Evolutionary conservation across 106 monocot species (phyloP), one percentile per base, ranked within the genome.

Genomic region (Dioscorea dumetorum): DNA sequence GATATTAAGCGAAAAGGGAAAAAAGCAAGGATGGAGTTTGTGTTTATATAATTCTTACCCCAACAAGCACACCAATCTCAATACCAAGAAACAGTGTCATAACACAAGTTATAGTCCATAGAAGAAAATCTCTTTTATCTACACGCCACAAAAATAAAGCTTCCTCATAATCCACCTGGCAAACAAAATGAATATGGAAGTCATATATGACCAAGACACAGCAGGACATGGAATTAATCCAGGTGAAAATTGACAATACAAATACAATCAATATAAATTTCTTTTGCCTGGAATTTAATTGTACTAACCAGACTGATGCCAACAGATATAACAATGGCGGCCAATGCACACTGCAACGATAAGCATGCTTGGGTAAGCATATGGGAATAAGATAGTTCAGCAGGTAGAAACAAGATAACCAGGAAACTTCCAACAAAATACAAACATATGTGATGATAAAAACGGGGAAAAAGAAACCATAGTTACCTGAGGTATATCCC

Each of bases 51-150:
- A 41, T 54, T 54, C 69, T 78, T 90, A 99, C 99, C 82, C 99
- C 99, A 73, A 99, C 76, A 75, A 99, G 87, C 60, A 99, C 99
- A 71, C 99, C 99, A 61, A 99, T 79, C 73, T 99, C 99, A 64
- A 99, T 99, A 56, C 99, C 99, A 74, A 93, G 78, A 28, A 87
- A 63, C 64, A 99, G 76, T 34, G 99, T 99, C 56, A 83, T 85
- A 53, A 90, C 69, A 71, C 78, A 74, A 69, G 92, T 99, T 57
- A 93, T 87, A 5, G 87, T 81, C 99, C 99, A 99, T 0, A 99
- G 79, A 75, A 93, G 78, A 35, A 93, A 99, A 82, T 99, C 99
- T 73, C 77, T 90, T 79, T 93, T 99, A 76, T 99, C 90, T 33
- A 99, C 83, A 83, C 62, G 74, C 99, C 99, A 99, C 72, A 99